Base-by-base conservation (phyloP, 2,329 filamentous ascomycete species). In the Hypoxylon sp. region DNA sequence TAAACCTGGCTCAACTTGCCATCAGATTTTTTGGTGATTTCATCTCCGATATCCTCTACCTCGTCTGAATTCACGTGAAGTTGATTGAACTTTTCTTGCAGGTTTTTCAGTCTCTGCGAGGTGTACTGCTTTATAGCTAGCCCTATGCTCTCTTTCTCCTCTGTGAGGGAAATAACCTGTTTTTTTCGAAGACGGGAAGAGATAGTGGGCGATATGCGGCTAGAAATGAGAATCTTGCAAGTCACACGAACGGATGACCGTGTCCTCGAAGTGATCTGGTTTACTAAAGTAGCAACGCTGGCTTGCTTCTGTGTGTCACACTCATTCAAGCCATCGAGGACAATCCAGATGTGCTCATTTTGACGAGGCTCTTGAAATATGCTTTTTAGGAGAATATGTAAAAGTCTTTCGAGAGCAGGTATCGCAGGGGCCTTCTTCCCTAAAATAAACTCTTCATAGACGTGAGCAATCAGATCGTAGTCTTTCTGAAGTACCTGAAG, bases 221-320 rank as follows among this genome's bases (percentile, higher is more conserved):
- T 48, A n/a, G 22, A 48, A 48, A 48, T 48, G 14, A 48, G 46
- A 26, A 29, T 14, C 10, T 48, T 48, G 22, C 46, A 48, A 29
- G 14, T 48, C 10, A 29, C 24, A 1, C 46, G 22, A n/a, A 2
- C 9, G 1, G 44, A 26, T 6, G 11, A 6, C 5, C 10, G 6
- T 1, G 19, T 29, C 22, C 22, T 48, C 1, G 22, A 14, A 26
- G 46, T 48, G 19, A 48, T 48, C 4, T 29, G 46, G 11, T 29
- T 48, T 1, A 48, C 14, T 11, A 48, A 48, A 13, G 46, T 29
- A 14, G 24, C 22, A 6, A 48, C 24, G 9, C 14, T 29, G 5
- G 11, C 22, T 14, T 48, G 46, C 10, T 9, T 29, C 6, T 48
- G 22, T 29, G 3, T 29, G 11, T 14, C 19, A 4, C 46, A 48